These are phyloP conservation scores for Mycocalia duriaeana DNA, from an alignment of 1,284 basidiomycete genomes.

Conservation along the genomic window DNA sequence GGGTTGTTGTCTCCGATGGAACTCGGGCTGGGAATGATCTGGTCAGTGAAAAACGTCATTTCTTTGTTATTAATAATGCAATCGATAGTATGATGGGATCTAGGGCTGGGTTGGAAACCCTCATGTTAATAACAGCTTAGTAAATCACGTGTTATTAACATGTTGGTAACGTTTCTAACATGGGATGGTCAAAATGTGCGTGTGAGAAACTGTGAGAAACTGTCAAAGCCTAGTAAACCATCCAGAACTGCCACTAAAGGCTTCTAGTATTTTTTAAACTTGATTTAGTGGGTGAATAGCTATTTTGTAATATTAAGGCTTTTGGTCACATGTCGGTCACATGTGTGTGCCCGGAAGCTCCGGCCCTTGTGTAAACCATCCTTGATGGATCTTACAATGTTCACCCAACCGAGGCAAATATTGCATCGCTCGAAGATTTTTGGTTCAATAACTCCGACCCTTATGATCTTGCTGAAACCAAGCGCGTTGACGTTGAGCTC, in stretches of 20 bases:
- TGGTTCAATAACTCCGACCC: slow-evolving; percentile 13
- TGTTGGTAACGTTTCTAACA: neutral
- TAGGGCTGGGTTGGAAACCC: neutral
- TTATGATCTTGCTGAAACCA: slow-evolving; percentile 14
- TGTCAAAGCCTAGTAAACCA: neutral
- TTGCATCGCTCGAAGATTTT: slow-evolving; percentile 7
- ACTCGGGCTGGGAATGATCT: no score
- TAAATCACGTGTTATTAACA: neutral
- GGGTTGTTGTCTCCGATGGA: no score
- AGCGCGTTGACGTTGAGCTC: slow-evolving; percentile 8
- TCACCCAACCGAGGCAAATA: slow-evolving; percentile 6
- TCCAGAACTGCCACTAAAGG: neutral
- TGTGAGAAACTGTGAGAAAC: neutral
- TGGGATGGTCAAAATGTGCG: neutral
- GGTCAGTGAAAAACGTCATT: no score
- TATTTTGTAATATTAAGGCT: neutral
- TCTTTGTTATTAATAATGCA: no score
- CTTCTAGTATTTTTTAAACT: neutral
- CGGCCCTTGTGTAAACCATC: slow-evolving; percentile 1
- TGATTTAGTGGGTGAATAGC: neutral
- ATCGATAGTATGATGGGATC: no score
- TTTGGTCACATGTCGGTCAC: neutral
- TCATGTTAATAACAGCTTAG: neutral
- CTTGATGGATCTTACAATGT: slow-evolving; percentile 12
- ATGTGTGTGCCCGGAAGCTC: neutral